Conservation (phyloP, 2,329 filamentous ascomycete genomes). For the Colletotrichum liaoningense region DNA sequence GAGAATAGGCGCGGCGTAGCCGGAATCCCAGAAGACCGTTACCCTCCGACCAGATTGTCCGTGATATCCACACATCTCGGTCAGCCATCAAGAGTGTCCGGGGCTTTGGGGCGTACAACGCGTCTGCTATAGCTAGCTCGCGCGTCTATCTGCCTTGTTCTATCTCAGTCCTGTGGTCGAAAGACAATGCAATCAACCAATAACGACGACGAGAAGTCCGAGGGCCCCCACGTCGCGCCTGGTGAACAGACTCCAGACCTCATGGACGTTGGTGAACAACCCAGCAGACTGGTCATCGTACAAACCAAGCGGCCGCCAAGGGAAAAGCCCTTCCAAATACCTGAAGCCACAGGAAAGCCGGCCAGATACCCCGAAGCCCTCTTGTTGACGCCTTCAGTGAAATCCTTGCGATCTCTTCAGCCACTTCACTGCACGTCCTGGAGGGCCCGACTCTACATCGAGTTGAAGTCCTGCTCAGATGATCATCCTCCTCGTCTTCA, state of each 20-base stretch:
- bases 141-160: constrained; percentile 3
- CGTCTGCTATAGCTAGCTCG: background rate
- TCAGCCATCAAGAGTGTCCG: background rate
- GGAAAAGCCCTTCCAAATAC: background rate
- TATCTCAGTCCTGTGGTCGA: background rate
- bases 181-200: constrained; percentile 3
- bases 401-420: background rate
- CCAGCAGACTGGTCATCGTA: background rate
- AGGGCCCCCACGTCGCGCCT: background rate
- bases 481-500: background rate
- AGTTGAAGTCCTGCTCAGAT: background rate
- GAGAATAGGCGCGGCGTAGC: background rate
- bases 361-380: background rate
- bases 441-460: constrained; percentile 3
- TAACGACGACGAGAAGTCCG: background rate
- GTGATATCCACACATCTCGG: background rate
- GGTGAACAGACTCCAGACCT: background rate
- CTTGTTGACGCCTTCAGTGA: background rate
- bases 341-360: background rate
- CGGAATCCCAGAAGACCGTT: background rate
- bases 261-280: background rate
- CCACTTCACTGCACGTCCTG: background rate
- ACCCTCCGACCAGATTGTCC: constrained; percentile 17
- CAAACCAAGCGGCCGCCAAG: background rate
- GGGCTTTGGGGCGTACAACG: background rate